Conservation (phyloP, 2,329 filamentous ascomycete genomes). For the Raffaelea arxii region DNA sequence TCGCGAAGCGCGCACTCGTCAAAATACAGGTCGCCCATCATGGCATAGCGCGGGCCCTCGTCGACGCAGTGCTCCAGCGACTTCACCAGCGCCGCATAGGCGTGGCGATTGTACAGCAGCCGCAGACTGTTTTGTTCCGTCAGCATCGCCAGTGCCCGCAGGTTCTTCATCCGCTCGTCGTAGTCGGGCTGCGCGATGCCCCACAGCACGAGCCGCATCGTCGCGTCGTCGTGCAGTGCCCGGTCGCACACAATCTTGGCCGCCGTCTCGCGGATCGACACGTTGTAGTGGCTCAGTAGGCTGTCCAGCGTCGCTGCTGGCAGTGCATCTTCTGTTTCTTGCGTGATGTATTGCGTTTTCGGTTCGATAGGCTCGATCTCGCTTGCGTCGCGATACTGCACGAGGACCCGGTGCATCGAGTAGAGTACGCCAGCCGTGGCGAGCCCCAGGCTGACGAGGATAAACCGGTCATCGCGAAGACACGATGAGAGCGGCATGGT, state of each 20-base stretch:
- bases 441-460: constrained; percentile 43
- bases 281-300: constrained; percentile 61
- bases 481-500: constrained; percentile 32
- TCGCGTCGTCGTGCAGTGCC: constrained; percentile 47
- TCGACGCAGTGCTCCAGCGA: constrained; percentile 47
- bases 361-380: constrained; percentile 55
- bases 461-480: constrained; percentile 40
- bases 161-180: constrained; percentile 45
- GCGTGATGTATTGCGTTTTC: constrained; percentile 63
- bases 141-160: constrained; percentile 47
- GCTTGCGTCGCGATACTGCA: constrained; percentile 51
- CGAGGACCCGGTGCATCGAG: constrained; percentile 48
- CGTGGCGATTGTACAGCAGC: constrained; percentile 38
- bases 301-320: constrained; percentile 56
- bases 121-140: constrained; percentile 37
- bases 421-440: constrained; percentile 49
- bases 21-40: constrained; percentile 45
- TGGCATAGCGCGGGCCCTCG: constrained; percentile 39
- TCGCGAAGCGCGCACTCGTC: constrained; percentile 56
- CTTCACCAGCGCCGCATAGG: constrained; percentile 48
- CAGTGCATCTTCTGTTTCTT: constrained; percentile 65
- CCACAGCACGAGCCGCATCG: constrained; percentile 41
- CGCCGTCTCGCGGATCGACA: constrained; percentile 60
- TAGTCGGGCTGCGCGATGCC: constrained; percentile 51
- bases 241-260: constrained; percentile 47